Percentiles rank a stretch among this genome's conserved stretches.
phyloP scores from a whole-genome alignment of 352 stramenopile species.

The Globisporangium middletonii region DNA sequence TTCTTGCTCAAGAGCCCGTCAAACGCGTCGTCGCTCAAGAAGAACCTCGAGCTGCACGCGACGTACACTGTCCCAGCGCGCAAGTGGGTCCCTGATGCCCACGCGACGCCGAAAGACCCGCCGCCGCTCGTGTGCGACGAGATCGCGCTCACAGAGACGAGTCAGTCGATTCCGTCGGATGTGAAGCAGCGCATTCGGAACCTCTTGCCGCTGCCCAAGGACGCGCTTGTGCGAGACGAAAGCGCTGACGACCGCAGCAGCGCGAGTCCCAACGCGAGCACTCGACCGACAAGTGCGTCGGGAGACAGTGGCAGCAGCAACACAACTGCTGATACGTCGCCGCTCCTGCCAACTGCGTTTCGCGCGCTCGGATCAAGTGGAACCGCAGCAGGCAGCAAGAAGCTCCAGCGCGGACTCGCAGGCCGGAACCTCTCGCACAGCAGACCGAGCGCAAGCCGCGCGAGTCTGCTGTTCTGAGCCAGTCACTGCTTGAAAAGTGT shows the following conservation, averaged over 20 bases:
- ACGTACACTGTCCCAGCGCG: constrained; percentile 52
- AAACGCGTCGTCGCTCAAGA: constrained; percentile 43
- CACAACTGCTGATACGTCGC: background rate
- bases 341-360: background rate
- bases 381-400: constrained; percentile 15
- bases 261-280: background rate
- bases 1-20: constrained; percentile 51
- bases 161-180: constrained; percentile 32
- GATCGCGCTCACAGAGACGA: constrained; percentile 53
- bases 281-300: background rate
- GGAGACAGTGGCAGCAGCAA: background rate
- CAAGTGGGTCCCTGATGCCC: constrained; percentile 49
- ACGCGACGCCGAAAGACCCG: constrained; percentile 40
- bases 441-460: background rate
- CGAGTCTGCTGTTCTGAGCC: constrained; percentile 3
- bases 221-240: constrained; percentile 44
- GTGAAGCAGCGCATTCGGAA: constrained; percentile 44
- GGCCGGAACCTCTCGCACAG: constrained; percentile 25
- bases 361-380: background rate
- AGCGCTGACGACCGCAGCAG: constrained; percentile 3
- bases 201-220: constrained; percentile 38
- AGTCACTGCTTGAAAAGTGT: background rate
- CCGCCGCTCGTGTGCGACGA: constrained; percentile 49
- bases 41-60: constrained; percentile 57
- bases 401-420: constrained; percentile 26